These are phyloP conservation scores for Clavispora carvajalis DNA, from an alignment of 805 yeast species.

Conservation along the genomic window DNA sequence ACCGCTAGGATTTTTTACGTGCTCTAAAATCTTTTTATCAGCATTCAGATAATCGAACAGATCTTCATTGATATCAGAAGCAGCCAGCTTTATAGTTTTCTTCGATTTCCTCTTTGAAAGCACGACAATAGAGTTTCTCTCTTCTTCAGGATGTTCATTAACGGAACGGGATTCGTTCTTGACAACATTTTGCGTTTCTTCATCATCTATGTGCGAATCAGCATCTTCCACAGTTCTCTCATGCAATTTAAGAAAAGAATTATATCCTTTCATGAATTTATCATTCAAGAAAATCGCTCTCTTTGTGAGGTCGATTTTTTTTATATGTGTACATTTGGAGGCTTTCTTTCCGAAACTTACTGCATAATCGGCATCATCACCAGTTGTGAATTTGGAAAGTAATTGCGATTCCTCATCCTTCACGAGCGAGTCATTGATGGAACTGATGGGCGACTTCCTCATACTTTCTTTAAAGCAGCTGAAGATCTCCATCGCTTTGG, in stretches of 20 bases:
- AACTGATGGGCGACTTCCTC: neutral
- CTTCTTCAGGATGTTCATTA: constrained; percentile 19
- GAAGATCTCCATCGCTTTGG: neutral
- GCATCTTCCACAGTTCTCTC: neutral
- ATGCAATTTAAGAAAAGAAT: constrained; percentile 3
- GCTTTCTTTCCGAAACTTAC: neutral
- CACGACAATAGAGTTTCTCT: constrained; percentile 3
- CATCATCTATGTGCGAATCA: neutral
- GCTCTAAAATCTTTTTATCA: constrained; percentile 22
- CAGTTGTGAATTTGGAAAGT: neutral
- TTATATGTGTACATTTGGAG: constrained; percentile 14
- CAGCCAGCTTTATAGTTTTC: neutral
- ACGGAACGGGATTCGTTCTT: constrained; percentile 8
- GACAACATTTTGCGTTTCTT: neutral
- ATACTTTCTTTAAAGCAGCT: neutral
- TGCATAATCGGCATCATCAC: neutral
- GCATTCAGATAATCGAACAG: constrained; percentile 43
- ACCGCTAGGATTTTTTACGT: constrained; percentile 16
- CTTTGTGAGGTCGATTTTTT: constrained; percentile 28
- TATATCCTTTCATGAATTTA: constrained; percentile 14
- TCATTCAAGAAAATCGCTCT: constrained; percentile 36
- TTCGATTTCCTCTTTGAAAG: neutral
- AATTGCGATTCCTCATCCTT: neutral
- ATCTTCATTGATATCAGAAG: constrained; percentile 10
- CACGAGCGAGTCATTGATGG: neutral